Base-by-base conservation (phyloP, 108 stramenopile genomes). In the Epipyxis sp. region DNA sequence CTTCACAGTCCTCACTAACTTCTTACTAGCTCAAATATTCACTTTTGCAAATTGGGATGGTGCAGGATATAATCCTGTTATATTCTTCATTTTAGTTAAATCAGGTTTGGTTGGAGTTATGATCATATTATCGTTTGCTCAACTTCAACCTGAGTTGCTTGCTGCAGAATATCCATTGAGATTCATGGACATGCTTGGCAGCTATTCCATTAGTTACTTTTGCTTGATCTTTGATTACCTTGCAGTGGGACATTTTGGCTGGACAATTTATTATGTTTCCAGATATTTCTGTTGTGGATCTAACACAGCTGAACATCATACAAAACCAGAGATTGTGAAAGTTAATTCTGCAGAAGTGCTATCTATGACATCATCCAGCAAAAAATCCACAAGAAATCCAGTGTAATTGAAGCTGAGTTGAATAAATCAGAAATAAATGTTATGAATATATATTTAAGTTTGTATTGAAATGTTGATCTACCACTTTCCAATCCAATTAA, bases 1-100 rank as follows among this genome's bases (percentile, higher is more conserved):
- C 71, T 74, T 74, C 71, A 74, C 71, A 37, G 71, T 74, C 27
- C 25, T 74, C 13, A 57, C 50, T 37, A 74, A 54, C 46, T 54
- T 57, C 25, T 6, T 74, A 6, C 20, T 74, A 42, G 71, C 71
- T 54, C 71, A 74, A 74, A 42, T 74, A 6, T 13, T 25, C 71
- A 74, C 46, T 27, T 74, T 74, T 42, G 10, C 6, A 10, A 74
- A 74, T 34, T 54, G 44, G 46, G 20, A 46, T 6, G 20, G 10
- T 32, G 27, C 27, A 42, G 71, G 71, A 6, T 43, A 43, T 57
- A 39, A 46, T 32, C 71, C 71, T 6, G 71, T 74, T 30, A 34
- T 74, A 3, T 74, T 46, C 27, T 74, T 34, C 25, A 74, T 74
- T 57, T 13, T 13, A 29, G 50, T 74, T 3, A 46, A 39, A 42